Percentiles rank a stretch among this genome's conserved stretches.
phyloP scores from a whole-genome alignment of 176 grass and related monocot genomes.

The Juncus inflexus region DNA sequence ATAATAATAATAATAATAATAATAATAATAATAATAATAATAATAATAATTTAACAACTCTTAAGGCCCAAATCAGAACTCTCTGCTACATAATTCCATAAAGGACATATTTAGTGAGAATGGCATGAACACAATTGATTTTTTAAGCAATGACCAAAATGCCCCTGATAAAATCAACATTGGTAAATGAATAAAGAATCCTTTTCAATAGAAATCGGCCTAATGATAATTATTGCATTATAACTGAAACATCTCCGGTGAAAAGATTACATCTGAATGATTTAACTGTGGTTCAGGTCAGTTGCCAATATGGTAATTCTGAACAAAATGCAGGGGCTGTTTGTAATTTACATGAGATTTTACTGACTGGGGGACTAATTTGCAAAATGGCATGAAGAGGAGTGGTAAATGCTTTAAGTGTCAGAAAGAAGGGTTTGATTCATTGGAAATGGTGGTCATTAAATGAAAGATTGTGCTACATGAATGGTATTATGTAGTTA shows the following conservation, averaged over 20 bases:
- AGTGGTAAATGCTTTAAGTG: slow-evolving; percentile 17
- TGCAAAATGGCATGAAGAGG: slow-evolving; percentile 13
- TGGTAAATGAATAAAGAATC: slow-evolving; percentile 3
- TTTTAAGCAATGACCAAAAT: slow-evolving; percentile 7
- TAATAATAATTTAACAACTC: no score
- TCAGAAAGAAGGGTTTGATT: slow-evolving; percentile 5
- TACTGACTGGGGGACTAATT: neutral
- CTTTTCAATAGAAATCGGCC: neutral
- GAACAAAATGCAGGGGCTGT: neutral
- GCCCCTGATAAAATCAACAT: neutral
- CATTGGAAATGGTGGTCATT: neutral
- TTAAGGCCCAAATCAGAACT: no score
- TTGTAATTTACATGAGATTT: neutral
- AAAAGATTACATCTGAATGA: slow-evolving; percentile 17
- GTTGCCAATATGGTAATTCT: neutral
- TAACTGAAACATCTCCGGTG: slow-evolving; percentile 21
- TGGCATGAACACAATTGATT: slow-evolving; percentile 14
- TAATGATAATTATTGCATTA: neutral
- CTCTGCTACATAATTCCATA: neutral
- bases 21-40: no score
- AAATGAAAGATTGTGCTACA: neutral
- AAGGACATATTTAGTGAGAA: slow-evolving; percentile 12
- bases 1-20: no score
- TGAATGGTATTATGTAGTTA: neutral
- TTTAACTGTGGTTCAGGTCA: no score